phyloP scores from a whole-genome alignment of 2,329 filamentous ascomycete genomes.

The Aschersonia sp. region DNA sequence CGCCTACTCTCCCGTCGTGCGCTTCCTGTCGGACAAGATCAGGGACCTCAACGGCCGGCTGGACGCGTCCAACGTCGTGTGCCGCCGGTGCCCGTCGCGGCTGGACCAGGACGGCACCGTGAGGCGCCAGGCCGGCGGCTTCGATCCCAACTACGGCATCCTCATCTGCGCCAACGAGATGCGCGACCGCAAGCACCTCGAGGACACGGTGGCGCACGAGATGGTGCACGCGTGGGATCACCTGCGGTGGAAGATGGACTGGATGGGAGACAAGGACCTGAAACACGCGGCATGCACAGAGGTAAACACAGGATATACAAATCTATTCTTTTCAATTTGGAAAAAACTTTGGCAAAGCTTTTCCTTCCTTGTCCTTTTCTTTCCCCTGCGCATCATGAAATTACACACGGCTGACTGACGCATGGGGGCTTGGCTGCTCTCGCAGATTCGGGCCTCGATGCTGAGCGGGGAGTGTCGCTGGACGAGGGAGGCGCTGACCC shows the following conservation, averaged over 20 bases:
- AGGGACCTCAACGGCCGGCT: slow-evolving; percentile 63
- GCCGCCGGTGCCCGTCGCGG: slow-evolving; percentile 56
- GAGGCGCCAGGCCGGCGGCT: slow-evolving; percentile 61
- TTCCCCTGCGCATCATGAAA: no score
- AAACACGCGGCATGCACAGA: slow-evolving; percentile 89
- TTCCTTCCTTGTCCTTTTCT: no score
- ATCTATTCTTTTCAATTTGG: not conserved
- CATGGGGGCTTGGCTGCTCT: not conserved
- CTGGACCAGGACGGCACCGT: slow-evolving; percentile 42
- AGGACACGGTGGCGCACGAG: slow-evolving; percentile 91
- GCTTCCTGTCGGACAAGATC: slow-evolving; percentile 76
- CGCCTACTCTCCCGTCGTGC: slow-evolving; percentile 69
- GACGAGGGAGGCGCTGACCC: slow-evolving; percentile 68
- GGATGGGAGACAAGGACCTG: slow-evolving; percentile 53
- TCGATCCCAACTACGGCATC: slow-evolving; percentile 76
- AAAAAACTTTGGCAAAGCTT: no score
- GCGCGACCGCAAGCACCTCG: slow-evolving; percentile 62
- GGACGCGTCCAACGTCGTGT: slow-evolving; percentile 61
- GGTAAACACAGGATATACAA: slow-evolving; percentile 30
- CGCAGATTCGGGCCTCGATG: slow-evolving; percentile 77
- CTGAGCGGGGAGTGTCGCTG: slow-evolving; percentile 90
- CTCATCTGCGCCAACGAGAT: slow-evolving; percentile 88
- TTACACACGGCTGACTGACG: not conserved
- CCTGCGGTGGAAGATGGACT: slow-evolving; percentile 79
- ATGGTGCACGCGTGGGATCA: slow-evolving; percentile 98